phyloP scores from a whole-genome alignment of 139 green algal genomes.

The Microglena sp. region DNA sequence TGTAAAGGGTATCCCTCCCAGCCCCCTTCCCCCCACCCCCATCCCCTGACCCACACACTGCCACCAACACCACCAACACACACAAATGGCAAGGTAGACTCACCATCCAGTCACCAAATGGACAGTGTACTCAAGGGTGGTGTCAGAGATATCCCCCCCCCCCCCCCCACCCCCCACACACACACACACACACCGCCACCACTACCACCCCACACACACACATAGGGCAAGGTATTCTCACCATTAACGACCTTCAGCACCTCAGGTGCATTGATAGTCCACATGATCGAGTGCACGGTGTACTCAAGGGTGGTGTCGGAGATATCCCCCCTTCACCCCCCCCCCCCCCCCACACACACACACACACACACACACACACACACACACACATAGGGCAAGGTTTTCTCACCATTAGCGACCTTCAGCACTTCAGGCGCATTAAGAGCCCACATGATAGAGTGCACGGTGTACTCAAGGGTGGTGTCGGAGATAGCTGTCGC shows the following conservation, averaged over 20 bases:
- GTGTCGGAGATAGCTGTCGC: constrained; percentile 68
- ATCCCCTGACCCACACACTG: too few species aligned
- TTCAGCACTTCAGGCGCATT: constrained; percentile 57
- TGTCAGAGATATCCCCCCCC: neutral
- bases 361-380: constrained; percentile 2
- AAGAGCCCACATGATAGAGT: constrained; percentile 57
- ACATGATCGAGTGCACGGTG: neutral
- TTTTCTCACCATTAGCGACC: constrained; percentile 27
- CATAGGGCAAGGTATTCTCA: neutral
- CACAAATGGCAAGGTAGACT: neutral
- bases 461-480: constrained; percentile 65
- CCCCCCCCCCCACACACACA: neutral
- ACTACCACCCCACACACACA: neutral
- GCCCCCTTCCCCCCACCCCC: too few species aligned
- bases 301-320: too few species aligned
- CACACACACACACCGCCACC: neutral
- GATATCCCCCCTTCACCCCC: neutral
- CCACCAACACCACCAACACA: too few species aligned
- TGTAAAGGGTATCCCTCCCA: too few species aligned
- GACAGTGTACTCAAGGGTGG: too few species aligned
- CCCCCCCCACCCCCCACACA: neutral
- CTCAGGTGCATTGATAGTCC: neutral
- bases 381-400: neutral
- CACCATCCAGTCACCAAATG: too few species aligned
- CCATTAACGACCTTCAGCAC: constrained; percentile 17